Conservation (phyloP, 257 asterid species). For the Marsdenia floribunda region DNA sequence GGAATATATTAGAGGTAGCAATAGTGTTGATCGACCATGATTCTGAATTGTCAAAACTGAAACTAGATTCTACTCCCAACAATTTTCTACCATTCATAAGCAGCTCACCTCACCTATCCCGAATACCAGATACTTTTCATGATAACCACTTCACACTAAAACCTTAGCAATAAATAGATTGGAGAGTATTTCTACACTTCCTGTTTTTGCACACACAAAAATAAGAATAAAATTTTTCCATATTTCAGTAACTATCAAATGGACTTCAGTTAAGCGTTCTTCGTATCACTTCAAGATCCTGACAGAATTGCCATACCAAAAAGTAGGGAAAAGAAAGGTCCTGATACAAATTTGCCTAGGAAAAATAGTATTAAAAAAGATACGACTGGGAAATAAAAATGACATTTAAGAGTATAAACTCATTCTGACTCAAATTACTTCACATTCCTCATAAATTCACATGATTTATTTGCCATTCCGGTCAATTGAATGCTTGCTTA, state of each 20-base stretch:
- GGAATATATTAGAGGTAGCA: background rate
- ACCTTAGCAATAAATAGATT: background rate
- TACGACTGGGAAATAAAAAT: background rate
- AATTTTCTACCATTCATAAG: background rate
- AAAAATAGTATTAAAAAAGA: background rate
- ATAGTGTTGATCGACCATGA: constrained; percentile 6
- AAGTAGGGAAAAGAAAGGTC: background rate
- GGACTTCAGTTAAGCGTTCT: background rate
- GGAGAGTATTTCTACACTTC: background rate
- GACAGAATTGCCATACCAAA: background rate
- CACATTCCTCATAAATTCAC: background rate
- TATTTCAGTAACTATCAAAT: background rate
- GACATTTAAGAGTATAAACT: background rate
- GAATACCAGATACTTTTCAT: background rate
- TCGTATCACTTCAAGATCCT: background rate
- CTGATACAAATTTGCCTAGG: background rate
- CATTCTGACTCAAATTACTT: background rate
- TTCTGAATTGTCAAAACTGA: background rate
- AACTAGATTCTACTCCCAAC: background rate
- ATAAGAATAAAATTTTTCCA: background rate
- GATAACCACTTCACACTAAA: background rate
- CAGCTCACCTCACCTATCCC: background rate
- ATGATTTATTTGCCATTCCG: background rate
- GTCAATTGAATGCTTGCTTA: background rate
- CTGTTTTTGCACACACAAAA: background rate